Evolutionary conservation across 441 rosid species (phyloP), one percentile per base, ranked within the genome.

Genomic region (Daphne laureola): DNA sequence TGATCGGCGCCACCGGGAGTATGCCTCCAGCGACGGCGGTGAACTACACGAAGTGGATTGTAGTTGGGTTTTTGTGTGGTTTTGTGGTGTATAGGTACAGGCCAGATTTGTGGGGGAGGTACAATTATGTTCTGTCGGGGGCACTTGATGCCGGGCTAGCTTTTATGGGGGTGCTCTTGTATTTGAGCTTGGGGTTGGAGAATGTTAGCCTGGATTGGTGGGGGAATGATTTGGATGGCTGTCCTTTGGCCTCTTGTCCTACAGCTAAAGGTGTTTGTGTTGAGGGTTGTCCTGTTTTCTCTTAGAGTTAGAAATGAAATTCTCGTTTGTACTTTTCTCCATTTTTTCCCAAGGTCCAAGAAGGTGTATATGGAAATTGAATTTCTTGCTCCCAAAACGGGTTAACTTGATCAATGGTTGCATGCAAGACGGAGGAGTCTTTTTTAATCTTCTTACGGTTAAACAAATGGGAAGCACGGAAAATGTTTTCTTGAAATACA

Each of bases 1-100:
- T 91, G 54, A 79, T 91, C 1, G 87, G 95, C 0, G 96, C 96
- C 0, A 86, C 89, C 14, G 86, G 95, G 43, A 69, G 49, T 49
- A 91, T 91, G 98, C 98, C 96, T 11, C 96, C 98, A 0, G 98
- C 98, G 0, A 87, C 98, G 15, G 98, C 96, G 0, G 98, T 91
- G 23, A 91, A 88, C 74, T 91, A 82, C 75, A 88, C 96, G n/a
- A 84, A 91, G 0, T 87, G 98, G 98, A 63, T 87, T 41, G 51
- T 86, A 38, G 74, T 69, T 0, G 98, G 96, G 4, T 91, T 91
- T 54, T 60, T 91, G 8, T 91, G 96, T 0, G 96, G 98, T 14
- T 91, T 77, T 47, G 89, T 91, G 50, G 75, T 75, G 61, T 91
- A 74, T 50, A 71, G 98, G 59, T 87, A 82, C 55, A 67, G 73